These are phyloP conservation scores for Diphasiastrum complanatum DNA, from an alignment of 83 land plant species.

Conservation along the genomic window DNA sequence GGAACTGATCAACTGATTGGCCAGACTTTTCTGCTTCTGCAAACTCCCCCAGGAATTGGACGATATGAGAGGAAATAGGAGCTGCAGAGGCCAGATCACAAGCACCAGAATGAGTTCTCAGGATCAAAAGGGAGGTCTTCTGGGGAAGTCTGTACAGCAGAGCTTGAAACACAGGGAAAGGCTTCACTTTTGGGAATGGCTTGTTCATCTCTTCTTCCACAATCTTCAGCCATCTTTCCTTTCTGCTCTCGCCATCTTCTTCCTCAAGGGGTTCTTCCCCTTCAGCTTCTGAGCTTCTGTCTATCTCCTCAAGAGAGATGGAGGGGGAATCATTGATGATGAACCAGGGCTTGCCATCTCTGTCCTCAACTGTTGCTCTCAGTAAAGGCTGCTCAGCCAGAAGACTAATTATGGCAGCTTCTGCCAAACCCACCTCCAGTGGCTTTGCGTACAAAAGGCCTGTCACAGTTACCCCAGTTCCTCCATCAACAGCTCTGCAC, in stretches of 20 bases:
- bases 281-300: too few species aligned
- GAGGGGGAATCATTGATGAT: neutral
- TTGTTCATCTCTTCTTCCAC: slow-evolving; percentile 14
- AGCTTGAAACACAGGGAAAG: slow-evolving; percentile 11
- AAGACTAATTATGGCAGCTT: neutral
- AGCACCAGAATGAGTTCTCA: slow-evolving; percentile 8
- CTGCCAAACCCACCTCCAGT: neutral
- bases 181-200: slow-evolving; percentile 6
- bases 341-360: neutral
- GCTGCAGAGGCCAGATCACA: slow-evolving; percentile 10
- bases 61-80: neutral
- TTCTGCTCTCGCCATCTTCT: neutral
- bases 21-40: neutral
- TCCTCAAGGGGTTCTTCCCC: neutral
- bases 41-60: neutral
- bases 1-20: too few species aligned
- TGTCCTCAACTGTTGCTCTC: neutral
- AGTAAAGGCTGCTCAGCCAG: slow-evolving; percentile 9
- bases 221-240: slow-evolving; percentile 11
- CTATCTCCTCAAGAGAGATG: neutral
- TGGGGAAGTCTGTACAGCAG: slow-evolving; percentile 7
- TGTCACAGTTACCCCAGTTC: slow-evolving; percentile 13
- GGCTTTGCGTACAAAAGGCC: neutral
- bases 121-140: slow-evolving; percentile 1
- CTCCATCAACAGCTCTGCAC: slow-evolving; percentile 8